These are phyloP conservation scores for Symbiodinium natans DNA, from an alignment of 73 alveolate genomes.

Conservation along the genomic window DNA sequence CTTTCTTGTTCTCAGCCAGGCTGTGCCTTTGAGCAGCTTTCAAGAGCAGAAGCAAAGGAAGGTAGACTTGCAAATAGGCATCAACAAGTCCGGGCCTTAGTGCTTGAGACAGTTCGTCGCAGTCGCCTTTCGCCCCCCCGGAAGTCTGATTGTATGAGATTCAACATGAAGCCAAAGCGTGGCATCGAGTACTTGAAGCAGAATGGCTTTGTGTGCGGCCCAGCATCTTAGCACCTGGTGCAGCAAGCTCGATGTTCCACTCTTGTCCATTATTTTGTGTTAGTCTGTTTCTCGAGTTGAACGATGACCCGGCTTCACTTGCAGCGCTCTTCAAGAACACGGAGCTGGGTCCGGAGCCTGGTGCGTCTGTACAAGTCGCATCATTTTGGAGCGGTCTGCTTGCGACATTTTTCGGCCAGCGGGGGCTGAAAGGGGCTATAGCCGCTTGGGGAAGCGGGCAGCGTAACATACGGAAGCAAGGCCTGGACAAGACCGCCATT, in stretches of 20 bases:
- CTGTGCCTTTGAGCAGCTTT: slow-evolving; percentile 59
- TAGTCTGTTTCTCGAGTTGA: slow-evolving; percentile 63
- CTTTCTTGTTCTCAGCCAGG: not conserved
- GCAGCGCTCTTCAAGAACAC: slow-evolving; percentile 78
- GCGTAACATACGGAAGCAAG: not conserved
- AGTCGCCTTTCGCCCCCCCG: no score
- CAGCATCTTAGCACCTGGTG: not conserved
- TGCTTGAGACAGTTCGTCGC: no score
- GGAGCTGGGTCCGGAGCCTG: slow-evolving; percentile 41
- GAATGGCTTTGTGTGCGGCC: slow-evolving; percentile 95
- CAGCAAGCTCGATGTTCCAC: no score
- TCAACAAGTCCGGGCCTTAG: slow-evolving; percentile 57
- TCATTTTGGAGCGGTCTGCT: not conserved
- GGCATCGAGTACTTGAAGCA: slow-evolving; percentile 97
- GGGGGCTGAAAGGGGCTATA: not conserved
- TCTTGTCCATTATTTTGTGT: not conserved
- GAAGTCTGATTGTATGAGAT: slow-evolving; percentile 95
- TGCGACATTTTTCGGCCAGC: not conserved
- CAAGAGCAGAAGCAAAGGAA: slow-evolving; percentile 90
- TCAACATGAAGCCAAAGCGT: slow-evolving; percentile 98
- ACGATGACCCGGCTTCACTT: slow-evolving; percentile 61
- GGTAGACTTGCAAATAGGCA: slow-evolving; percentile 94
- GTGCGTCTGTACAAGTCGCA: no score
- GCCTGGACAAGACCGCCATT: slow-evolving; percentile 97
- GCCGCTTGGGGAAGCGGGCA: not conserved